Evolutionary conservation across 83 land plant species (phyloP).

Genomic region (Thuja plicata): DNA sequence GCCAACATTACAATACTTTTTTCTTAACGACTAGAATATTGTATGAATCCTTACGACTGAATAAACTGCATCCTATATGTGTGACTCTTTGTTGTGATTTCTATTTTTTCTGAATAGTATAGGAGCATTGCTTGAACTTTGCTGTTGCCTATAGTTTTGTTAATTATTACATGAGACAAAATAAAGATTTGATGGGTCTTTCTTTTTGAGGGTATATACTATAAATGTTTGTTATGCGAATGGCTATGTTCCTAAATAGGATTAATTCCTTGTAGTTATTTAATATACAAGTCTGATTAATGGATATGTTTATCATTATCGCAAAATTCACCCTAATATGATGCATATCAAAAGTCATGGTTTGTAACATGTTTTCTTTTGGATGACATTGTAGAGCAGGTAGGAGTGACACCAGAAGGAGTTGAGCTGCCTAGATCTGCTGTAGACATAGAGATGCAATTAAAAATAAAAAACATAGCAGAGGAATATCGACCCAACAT

Average conservation of each 20-base stretch:
- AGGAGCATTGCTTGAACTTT: background rate
- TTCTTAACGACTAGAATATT: too few species aligned
- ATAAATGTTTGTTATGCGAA: background rate
- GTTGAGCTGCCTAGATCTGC: constrained; percentile 84
- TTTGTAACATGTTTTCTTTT: background rate
- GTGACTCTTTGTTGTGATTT: background rate
- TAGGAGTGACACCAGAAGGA: constrained; percentile 96
- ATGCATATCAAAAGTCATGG: background rate
- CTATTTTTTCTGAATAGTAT: background rate
- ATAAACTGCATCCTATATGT: background rate
- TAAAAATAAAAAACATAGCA: constrained; percentile 53
- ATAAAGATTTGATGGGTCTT: background rate
- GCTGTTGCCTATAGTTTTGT: background rate
- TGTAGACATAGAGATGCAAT: constrained; percentile 74
- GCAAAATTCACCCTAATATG: background rate
- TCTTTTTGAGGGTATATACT: background rate
- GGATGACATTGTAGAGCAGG: constrained; percentile 40
- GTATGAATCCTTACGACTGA: background rate
- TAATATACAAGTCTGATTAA: background rate
- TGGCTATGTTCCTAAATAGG: background rate
- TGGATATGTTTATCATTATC: background rate
- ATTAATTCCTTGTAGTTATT: background rate
- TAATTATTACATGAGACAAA: background rate
- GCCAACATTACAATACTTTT: background rate
- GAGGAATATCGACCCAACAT: constrained; percentile 53